A percentile compares a stretch with the other conserved stretches of the same genome.
Evolutionary conservation across 2,329 filamentous ascomycete species (phyloP).

Genomic region (Talaromyces atroroseus): DNA sequence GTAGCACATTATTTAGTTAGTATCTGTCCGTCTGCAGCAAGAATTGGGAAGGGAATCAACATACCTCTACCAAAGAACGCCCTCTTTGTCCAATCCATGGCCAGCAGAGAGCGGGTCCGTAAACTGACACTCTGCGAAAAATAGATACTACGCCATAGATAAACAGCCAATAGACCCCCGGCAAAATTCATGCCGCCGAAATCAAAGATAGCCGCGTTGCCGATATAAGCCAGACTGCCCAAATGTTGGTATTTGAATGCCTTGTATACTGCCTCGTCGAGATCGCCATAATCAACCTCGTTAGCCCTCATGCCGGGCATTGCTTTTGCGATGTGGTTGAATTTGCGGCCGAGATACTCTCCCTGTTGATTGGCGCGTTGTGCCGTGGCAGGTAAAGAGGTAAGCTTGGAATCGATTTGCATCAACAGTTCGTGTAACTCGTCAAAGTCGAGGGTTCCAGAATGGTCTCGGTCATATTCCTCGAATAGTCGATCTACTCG

Average conservation of each 20-base stretch:
- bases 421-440: constrained; percentile 82
- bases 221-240: constrained; percentile 87
- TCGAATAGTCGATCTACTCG: constrained; percentile 87
- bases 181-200: constrained; percentile 70
- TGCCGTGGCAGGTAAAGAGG: constrained; percentile 87
- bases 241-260: constrained; percentile 93
- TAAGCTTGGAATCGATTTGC: constrained; percentile 93
- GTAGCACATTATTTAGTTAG: constrained; percentile 3
- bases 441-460: constrained; percentile 86
- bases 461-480: constrained; percentile 88
- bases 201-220: constrained; percentile 94
- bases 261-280: constrained; percentile 88
- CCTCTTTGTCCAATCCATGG: constrained; percentile 99
- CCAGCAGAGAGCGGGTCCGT: constrained; percentile 77
- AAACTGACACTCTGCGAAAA: constrained; percentile 97
- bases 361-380: constrained; percentile 97
- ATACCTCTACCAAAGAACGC: constrained; percentile 90
- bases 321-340: constrained; percentile 81
- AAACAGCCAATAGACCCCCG: constrained; percentile 86
- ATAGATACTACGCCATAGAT: constrained; percentile 93
- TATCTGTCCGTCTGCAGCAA: background rate
- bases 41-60: constrained; percentile 22
- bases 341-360: constrained; percentile 83
- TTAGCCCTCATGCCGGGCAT: constrained; percentile 72
- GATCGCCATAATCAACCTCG: constrained; percentile 77